Evolutionary conservation across 2,329 filamentous ascomycete species (phyloP), one percentile per base, ranked within the genome.

Genomic region (Diaporthe amygdali): DNA sequence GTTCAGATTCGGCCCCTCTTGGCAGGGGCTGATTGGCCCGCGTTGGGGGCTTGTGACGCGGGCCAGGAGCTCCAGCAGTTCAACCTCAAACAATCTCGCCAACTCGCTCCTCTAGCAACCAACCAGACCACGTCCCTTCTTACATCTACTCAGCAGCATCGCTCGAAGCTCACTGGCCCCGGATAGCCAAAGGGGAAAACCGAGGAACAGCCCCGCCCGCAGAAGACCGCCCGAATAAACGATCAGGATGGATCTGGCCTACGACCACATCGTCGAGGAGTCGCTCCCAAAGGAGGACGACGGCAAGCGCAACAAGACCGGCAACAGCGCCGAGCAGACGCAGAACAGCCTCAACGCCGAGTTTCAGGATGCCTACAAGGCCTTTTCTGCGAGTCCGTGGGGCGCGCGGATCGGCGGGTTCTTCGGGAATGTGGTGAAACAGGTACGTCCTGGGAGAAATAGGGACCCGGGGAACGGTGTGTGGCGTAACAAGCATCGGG

Each of bases 241-340:
- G 41, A 51, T 44, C 66, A 78, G 74, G 75, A 98, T 99, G 96
- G 96, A 99, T 89, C 88, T 97, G 79, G 95, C 95, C 54, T 99
- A 98, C 88, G 96, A 99, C 79, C 95, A 97, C 82, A 97, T 98
- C 78, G 92, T 94, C 80, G 94, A 97, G 84, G 92, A 96, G 81
- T 89, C 90, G 66, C 88, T 94, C 73, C 86, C 89, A 47, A 88
- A 90, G 76, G 86, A 91, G 70, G 79, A 85, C 72, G 85, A 89
- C 73, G 84, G 86, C 74, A 73, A 66, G 71, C 69, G 83, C 85
- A 73, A 74, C 75, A 72, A 76, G 71, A 71, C 74, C 71, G 51
- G 77, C 46, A 83, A 84, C 52, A 81, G 81, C 56, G 79, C 85
- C 61, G 79, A 83, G 64, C 83, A 83, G 69, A 80, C 80, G 71